Percentiles rank a stretch among this genome's conserved stretches.
Evolutionary conservation across 2,329 filamentous ascomycete genomes (phyloP).

Genomic region (Dothidotthia symphoricarpi): DNA sequence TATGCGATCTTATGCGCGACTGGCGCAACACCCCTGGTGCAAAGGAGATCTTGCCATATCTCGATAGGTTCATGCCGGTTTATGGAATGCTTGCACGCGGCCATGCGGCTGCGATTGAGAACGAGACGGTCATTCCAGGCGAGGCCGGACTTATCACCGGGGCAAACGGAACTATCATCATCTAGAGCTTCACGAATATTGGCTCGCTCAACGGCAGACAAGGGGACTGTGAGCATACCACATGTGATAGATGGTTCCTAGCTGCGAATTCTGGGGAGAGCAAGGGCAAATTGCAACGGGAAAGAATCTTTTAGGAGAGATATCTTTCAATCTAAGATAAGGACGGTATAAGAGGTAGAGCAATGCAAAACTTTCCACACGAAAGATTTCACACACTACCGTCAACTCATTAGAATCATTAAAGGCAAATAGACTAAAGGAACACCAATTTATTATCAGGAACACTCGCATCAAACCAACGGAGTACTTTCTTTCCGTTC

Average conservation of each 20-base stretch:
- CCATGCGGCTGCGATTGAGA: slow-evolving; percentile 60
- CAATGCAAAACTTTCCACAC: no score
- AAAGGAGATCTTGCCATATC: slow-evolving; percentile 59
- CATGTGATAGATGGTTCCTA: not conserved
- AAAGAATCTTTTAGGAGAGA: not conserved
- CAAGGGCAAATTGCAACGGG: not conserved
- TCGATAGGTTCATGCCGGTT: slow-evolving; percentile 64
- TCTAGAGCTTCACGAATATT: slow-evolving; percentile 3
- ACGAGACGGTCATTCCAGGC: slow-evolving; percentile 59
- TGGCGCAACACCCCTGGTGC: slow-evolving; percentile 59
- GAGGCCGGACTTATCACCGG: slow-evolving; percentile 44
- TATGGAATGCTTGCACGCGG: slow-evolving; percentile 64
- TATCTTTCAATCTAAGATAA: no score
- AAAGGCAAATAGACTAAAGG: no score
- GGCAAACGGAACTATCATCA: slow-evolving; percentile 16
- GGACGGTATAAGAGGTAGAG: no score
- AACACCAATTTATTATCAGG: no score
- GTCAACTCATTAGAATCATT: no score
- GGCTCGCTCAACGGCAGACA: no score
- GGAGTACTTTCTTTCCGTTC: no score
- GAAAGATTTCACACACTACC: no score
- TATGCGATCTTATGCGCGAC: slow-evolving; percentile 69
- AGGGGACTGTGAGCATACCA: not conserved
- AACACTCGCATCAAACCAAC: no score
- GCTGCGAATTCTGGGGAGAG: not conserved